Conservation (phyloP, 306 rosid genomes). For the Casuarina equisetifolia region DNA sequence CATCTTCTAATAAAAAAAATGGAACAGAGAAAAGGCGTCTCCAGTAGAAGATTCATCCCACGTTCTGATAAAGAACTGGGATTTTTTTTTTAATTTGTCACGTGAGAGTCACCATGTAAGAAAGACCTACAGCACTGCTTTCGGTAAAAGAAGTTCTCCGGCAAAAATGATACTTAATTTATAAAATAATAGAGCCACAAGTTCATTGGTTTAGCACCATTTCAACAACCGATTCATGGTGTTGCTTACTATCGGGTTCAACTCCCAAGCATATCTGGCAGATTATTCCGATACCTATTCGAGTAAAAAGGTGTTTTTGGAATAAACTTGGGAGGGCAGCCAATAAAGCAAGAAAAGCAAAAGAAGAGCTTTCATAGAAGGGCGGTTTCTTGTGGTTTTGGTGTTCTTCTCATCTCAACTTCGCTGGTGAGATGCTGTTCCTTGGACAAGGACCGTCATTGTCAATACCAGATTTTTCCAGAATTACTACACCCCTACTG, state of each 20-base stretch:
- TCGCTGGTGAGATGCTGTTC: background rate
- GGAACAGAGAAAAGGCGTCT: slow-evolving; percentile 8
- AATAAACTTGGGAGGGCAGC: background rate
- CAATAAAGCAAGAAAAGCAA: too few species aligned
- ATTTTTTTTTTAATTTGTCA: slow-evolving; percentile 8
- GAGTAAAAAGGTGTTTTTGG: background rate
- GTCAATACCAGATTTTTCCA: too few species aligned
- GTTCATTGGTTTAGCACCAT: background rate
- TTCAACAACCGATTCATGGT: background rate
- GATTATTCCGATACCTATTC: background rate
- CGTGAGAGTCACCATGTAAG: slow-evolving; percentile 5
- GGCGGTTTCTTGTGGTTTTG: background rate
- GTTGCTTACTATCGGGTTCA: background rate
- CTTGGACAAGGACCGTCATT: too few species aligned
- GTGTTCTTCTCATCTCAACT: background rate
- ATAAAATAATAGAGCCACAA: background rate
- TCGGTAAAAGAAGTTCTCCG: slow-evolving; percentile 13
- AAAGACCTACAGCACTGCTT: background rate
- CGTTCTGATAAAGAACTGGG: background rate
- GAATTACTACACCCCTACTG: too few species aligned
- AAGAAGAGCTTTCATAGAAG: background rate
- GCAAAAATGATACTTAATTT: slow-evolving; percentile 10
- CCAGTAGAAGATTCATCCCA: slow-evolving; percentile 15
- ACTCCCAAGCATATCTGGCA: background rate
- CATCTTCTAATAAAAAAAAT: background rate